Base-by-base conservation (phyloP, 1,284 basidiomycete species). In the Papiliotrema fonsecae region DNA sequence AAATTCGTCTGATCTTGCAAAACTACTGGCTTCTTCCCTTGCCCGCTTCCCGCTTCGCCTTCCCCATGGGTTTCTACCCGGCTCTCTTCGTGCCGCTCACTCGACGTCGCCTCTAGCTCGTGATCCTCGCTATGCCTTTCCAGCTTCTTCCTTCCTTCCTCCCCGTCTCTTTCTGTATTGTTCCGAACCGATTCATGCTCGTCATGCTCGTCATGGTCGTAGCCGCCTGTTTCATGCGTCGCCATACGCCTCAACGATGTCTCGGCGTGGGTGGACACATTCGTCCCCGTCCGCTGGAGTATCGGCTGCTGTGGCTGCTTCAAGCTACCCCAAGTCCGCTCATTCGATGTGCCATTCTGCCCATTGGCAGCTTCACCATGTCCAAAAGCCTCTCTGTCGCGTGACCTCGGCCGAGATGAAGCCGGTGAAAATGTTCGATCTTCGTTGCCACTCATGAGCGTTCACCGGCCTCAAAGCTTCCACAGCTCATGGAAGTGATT, bases 1-100 rank as follows among this genome's bases (percentile, higher is more conserved):
- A 86, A 76, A 60, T 86, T 87, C 14, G 85, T 87, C 69, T 88
- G 86, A 71, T 88, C 86, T 5, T 82, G 82, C 41, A 87, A 72
- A 25, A 58, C 55, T 26, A 57, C 43, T 43, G 69, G 57, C 54
- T 73, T 71, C 54, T 58, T 60, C 21, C 45, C 16, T 49, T 38
- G 38, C 16, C 24, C 21, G 7, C 22, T 24, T 10, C 21, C 42
- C 9, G 16, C 27, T 25, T 22, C 31, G n/a, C 18, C 14, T 26
- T 18, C 42, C 10, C 18, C 28, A 40, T 40, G 21, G n/a, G 21
- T 21, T 19, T 43, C 42, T 5, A 43, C 39, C 25, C 16, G 11
- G 25, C 39, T 43, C 19, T 43, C 42, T 18, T 43, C 42, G 28
- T 43, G 30, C 3, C 19, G 6, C 26, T 25, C 35, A 26, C 34